phyloP scores from a whole-genome alignment of 2,329 filamentous ascomycete genomes.

The Emydomyces testavorans region DNA sequence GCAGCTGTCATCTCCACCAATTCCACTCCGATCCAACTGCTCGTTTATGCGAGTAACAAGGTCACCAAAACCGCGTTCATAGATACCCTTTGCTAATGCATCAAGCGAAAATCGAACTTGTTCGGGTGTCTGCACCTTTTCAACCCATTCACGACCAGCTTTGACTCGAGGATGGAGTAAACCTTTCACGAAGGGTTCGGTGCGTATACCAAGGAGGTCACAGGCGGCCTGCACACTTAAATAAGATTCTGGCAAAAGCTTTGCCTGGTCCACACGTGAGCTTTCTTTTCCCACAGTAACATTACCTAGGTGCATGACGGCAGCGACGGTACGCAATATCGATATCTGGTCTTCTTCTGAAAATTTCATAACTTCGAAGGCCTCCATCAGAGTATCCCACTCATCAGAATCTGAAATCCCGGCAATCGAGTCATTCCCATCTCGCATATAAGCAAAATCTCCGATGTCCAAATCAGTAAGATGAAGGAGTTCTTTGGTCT shows the following conservation, averaged over 20 bases:
- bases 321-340: slow-evolving; percentile 78
- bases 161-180: slow-evolving; percentile 88
- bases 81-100: slow-evolving; percentile 90
- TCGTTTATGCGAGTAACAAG: slow-evolving; percentile 84
- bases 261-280: slow-evolving; percentile 78
- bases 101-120: slow-evolving; percentile 85
- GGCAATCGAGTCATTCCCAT: slow-evolving; percentile 81
- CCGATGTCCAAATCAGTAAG: slow-evolving; percentile 64
- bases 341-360: slow-evolving; percentile 69
- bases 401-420: slow-evolving; percentile 85
- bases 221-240: slow-evolving; percentile 69
- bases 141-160: slow-evolving; percentile 93
- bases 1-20: slow-evolving; percentile 73
- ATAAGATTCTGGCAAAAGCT: slow-evolving; percentile 63
- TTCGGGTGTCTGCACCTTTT: slow-evolving; percentile 94
- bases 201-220: slow-evolving; percentile 67
- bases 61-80: slow-evolving; percentile 89
- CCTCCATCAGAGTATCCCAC: slow-evolving; percentile 81
- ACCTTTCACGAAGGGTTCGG: slow-evolving; percentile 77
- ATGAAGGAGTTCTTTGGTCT: slow-evolving; percentile 64
- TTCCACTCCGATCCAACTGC: slow-evolving; percentile 75
- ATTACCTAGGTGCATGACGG: slow-evolving; percentile 87
- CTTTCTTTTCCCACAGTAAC: slow-evolving; percentile 84
- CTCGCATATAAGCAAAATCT: slow-evolving; percentile 82
- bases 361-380: slow-evolving; percentile 90